A percentile compares a stretch with the other conserved stretches of the same genome.
phyloP scores from a whole-genome alignment of 75 land plant genomes.

The Adiantum capillusveneris region DNA sequence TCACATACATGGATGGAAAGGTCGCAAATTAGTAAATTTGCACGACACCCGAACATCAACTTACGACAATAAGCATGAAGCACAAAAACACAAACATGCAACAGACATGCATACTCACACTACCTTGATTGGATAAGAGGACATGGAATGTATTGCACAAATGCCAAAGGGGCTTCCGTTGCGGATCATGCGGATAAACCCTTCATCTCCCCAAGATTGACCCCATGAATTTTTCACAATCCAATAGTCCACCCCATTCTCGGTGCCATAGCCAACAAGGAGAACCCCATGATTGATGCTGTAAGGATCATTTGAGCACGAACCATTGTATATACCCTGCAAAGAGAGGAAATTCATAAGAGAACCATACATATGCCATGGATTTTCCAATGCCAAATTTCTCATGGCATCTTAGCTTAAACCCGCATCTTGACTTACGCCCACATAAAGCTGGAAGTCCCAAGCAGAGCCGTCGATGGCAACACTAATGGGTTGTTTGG shows the following conservation, averaged over 20 bases:
- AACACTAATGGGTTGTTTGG: slow-evolving; percentile 41
- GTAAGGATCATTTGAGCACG: slow-evolving; percentile 30
- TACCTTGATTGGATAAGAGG: slow-evolving; percentile 77
- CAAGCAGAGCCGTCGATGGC: slow-evolving; percentile 38
- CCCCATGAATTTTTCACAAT: slow-evolving; percentile 69
- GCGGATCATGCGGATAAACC: slow-evolving; percentile 32
- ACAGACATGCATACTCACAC: too few species aligned
- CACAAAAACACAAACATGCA: too few species aligned
- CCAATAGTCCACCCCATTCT: slow-evolving; percentile 41
- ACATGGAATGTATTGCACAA: slow-evolving; percentile 48
- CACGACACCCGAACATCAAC: too few species aligned
- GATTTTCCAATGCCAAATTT: too few species aligned
- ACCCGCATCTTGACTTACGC: slow-evolving; percentile 13
- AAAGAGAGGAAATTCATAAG: background rate
- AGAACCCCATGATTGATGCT: slow-evolving; percentile 52
- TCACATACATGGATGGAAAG: too few species aligned
- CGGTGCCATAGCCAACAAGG: slow-evolving; percentile 35
- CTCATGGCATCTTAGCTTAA: too few species aligned
- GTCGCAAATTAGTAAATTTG: too few species aligned
- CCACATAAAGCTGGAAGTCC: slow-evolving; percentile 51
- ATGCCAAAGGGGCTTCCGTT: slow-evolving; percentile 19
- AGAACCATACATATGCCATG: too few species aligned
- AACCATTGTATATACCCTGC: slow-evolving; percentile 47
- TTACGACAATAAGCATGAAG: too few species aligned
- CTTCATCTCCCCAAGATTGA: slow-evolving; percentile 42